Evolutionary conservation across 2,329 filamentous ascomycete species (phyloP), one percentile per base, ranked within the genome.

Genomic region (Trichoderma oligosporum): DNA sequence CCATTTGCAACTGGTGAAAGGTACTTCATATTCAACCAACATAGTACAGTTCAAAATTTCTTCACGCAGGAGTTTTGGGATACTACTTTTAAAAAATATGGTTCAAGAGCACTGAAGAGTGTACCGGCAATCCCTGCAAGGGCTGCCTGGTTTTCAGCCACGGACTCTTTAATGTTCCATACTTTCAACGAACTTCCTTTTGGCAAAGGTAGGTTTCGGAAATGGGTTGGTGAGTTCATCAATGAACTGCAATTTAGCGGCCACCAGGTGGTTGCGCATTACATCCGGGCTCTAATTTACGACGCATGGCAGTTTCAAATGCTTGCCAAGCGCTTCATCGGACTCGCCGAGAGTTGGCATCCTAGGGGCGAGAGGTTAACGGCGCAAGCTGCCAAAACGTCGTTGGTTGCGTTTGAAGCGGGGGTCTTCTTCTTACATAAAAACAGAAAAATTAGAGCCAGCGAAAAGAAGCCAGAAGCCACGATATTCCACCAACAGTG

Each of bases 11-110:
- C 27, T 2, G 24, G 33, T 20, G 48, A 58, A 7, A 22, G 20
- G 18, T 51, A 61, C 41, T 49, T 12, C 8, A 59, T 63, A 16
- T 66, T 58, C 24, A 25, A 61, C 3, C 61, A 59, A 9, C 49
- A 63, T 18, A 54, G 56, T 2, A 59, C 62, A 7, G 39, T 62
- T 1, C 41, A 58, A 5, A 61, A 61, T 8, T 56, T 62, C 33
- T 71, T 69, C 47, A 61, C 46, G 0, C 52, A 64, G 8, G 59
- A 57, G 7, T 71, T 68, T 57, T 71, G 69, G 69, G 41, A 62
- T 14, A 59, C 52, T 9, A 55, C 62, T 7, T 56, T 70, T 1
- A 22, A 20, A 2, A 67, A 61, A 20, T 70, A 64, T 27, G 68
- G 69, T 8, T 51, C 60, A 16, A 57, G 62, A 2, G 64, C 66